These are phyloP conservation scores for Saccharomycodes ludwigii DNA, from an alignment of 805 yeast genomes.

Conservation along the genomic window DNA sequence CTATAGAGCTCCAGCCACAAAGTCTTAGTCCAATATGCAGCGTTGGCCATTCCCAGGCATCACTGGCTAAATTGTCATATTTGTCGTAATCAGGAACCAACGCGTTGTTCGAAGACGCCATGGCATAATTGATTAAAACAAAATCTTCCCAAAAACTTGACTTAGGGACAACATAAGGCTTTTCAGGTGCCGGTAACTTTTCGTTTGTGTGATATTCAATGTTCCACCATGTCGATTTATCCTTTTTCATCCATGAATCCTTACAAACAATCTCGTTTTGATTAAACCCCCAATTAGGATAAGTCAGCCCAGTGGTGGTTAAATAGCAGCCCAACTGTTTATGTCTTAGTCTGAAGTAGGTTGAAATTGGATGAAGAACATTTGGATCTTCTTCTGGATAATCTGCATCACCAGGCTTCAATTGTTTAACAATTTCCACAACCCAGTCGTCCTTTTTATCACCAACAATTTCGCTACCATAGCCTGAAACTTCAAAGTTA, in stretches of 20 bases:
- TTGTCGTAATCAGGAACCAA: slow-evolving; percentile 69
- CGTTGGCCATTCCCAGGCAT: slow-evolving; percentile 88
- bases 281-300: slow-evolving; percentile 96
- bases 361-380: slow-evolving; percentile 65
- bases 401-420: slow-evolving; percentile 24
- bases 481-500: slow-evolving; percentile 57
- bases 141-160: slow-evolving; percentile 71
- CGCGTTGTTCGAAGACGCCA: slow-evolving; percentile 83
- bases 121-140: slow-evolving; percentile 62
- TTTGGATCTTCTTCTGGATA: slow-evolving; percentile 32
- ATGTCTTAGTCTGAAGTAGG: slow-evolving; percentile 68
- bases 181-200: slow-evolving; percentile 41
- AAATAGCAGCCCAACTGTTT: slow-evolving; percentile 67
- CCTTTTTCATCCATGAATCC: slow-evolving; percentile 51
- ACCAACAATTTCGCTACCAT: slow-evolving; percentile 54
- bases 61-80: slow-evolving; percentile 55
- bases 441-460: slow-evolving; percentile 71
- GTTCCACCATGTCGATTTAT: slow-evolving; percentile 85
- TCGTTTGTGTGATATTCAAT: slow-evolving; percentile 58
- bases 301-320: slow-evolving; percentile 65
- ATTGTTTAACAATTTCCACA: slow-evolving; percentile 53
- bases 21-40: slow-evolving; percentile 62
- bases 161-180: slow-evolving; percentile 38
- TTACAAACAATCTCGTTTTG: slow-evolving; percentile 93
- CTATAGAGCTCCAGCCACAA: slow-evolving; percentile 52